Conservation (phyloP, 176 grass and related monocot species). For the Avena sativa region DNA sequence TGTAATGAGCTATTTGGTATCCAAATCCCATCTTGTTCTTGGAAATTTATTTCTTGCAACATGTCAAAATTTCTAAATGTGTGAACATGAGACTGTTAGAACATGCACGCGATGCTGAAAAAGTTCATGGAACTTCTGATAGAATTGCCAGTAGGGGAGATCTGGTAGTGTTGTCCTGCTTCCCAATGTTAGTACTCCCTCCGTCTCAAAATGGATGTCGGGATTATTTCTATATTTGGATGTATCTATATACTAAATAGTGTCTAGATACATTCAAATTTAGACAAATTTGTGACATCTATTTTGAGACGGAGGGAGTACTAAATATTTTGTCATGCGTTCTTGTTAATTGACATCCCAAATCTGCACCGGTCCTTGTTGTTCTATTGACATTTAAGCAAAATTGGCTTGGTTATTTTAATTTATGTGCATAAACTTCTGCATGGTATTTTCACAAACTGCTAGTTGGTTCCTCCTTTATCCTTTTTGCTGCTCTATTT, state of each 20-base stretch:
- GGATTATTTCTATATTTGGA: no score
- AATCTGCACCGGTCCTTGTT: neutral
- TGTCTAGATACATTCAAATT: no score
- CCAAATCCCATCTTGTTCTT: neutral
- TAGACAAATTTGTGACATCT: no score
- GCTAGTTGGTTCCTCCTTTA: neutral
- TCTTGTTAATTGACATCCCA: neutral
- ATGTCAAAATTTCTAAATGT: neutral
- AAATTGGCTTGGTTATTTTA: neutral
- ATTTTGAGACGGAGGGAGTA: no score
- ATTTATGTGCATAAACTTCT: conserved; percentile 2
- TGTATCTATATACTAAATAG: no score
- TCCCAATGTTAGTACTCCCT: neutral
- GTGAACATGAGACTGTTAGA: conserved; percentile 13
- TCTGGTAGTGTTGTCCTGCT: neutral
- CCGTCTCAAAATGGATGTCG: no score
- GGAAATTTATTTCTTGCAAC: neutral
- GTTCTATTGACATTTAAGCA: neutral
- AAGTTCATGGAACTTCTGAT: neutral
- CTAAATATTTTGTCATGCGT: neutral
- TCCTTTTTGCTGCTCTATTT: neutral
- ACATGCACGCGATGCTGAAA: neutral
- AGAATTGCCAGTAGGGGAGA: neutral
- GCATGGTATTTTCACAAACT: neutral
- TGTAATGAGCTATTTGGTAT: neutral